These are phyloP conservation scores for Candida golubevii DNA, from an alignment of 805 yeast genomes.

Conservation along the genomic window DNA sequence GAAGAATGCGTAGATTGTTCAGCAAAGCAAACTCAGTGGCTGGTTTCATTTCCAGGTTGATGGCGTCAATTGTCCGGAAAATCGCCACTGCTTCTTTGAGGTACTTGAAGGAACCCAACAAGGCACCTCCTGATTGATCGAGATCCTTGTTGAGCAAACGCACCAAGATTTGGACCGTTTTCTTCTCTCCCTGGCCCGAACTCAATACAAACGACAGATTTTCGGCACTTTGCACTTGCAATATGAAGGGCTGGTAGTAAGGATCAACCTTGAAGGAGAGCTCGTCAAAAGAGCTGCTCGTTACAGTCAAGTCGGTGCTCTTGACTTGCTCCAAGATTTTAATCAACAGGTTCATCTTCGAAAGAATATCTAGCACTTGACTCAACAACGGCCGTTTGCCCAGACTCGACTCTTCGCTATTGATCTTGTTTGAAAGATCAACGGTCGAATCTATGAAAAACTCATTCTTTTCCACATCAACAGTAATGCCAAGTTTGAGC, in stretches of 20 bases:
- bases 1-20: slow-evolving; percentile 30
- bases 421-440: slow-evolving; percentile 23
- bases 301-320: slow-evolving; percentile 23
- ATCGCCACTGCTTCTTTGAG: slow-evolving; percentile 30
- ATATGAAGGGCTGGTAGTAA: slow-evolving; percentile 12
- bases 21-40: slow-evolving; percentile 15
- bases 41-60: slow-evolving; percentile 9
- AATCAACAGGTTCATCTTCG: slow-evolving; percentile 29
- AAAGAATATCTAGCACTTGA: slow-evolving; percentile 26
- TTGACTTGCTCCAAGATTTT: slow-evolving; percentile 32
- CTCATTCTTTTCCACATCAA: slow-evolving; percentile 19
- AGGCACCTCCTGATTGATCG: slow-evolving; percentile 10
- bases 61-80: slow-evolving; percentile 20
- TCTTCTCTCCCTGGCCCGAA: slow-evolving; percentile 10
- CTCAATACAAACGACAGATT: slow-evolving; percentile 4
- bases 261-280: slow-evolving; percentile 29
- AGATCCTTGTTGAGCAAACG: slow-evolving; percentile 23
- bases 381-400: slow-evolving; percentile 17
- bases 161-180: slow-evolving; percentile 18
- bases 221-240: slow-evolving; percentile 14
- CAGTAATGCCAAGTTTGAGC: slow-evolving; percentile 18
- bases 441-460: slow-evolving; percentile 30
- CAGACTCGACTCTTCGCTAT: slow-evolving; percentile 14
- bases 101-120: slow-evolving; percentile 33
- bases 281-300: slow-evolving; percentile 24